Evolutionary conservation across 2,329 filamentous ascomycete species (phyloP).

Genomic region (Fusarium longipes): DNA sequence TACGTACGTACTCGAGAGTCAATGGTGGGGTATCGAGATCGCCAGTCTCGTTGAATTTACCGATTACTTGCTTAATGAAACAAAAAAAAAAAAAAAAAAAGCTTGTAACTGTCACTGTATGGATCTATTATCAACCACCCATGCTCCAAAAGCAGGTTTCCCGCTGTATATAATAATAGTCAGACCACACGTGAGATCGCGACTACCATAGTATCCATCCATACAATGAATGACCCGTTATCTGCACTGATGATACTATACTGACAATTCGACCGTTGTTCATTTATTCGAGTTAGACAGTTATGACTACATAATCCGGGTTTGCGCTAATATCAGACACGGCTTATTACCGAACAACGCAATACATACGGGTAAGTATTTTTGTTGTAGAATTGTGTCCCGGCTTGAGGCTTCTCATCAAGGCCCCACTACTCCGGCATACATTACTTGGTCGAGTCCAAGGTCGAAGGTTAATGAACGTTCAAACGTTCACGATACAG

Average conservation of each 20-base stretch:
- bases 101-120: background rate
- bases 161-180: background rate
- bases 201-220: no score
- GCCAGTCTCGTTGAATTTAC: constrained; percentile 1
- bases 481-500: background rate
- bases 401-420: background rate
- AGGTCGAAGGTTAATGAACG: background rate
- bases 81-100: no score
- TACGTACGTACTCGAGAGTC: background rate
- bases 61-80: no score
- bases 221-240: background rate
- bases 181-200: background rate
- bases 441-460: background rate
- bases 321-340: background rate
- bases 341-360: constrained; percentile 18
- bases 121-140: constrained; percentile 6
- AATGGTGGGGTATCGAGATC: constrained; percentile 37
- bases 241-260: constrained; percentile 8
- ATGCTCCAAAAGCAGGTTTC: constrained; percentile 30
- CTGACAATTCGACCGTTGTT: constrained; percentile 10
- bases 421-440: constrained; percentile 33
- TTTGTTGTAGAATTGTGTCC: background rate
- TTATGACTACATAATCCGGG: background rate
- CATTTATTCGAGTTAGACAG: background rate
- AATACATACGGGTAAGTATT: background rate